Evolutionary conservation across 2,329 filamentous ascomycete species (phyloP).

Genomic region (Sarocladium brachiariae): DNA sequence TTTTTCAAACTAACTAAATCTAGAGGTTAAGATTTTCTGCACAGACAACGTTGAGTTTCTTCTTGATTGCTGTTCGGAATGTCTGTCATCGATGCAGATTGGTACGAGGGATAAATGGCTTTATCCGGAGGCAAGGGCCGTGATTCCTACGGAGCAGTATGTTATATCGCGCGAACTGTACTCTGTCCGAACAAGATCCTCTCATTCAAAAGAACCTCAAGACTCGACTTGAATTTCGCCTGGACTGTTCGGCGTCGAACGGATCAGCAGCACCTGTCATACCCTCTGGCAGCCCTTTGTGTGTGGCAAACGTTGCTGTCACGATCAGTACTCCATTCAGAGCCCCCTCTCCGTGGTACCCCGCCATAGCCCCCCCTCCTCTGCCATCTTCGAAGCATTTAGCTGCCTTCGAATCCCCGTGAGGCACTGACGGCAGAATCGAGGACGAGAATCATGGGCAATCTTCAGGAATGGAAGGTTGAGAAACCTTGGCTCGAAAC

Average conservation of each 20-base stretch:
- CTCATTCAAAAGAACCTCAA: slow-evolving; percentile 2
- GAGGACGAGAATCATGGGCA: slow-evolving; percentile 23
- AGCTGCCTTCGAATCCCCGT: not conserved
- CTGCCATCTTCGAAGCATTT: not conserved
- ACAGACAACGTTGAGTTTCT: no score
- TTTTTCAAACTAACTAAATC: no score
- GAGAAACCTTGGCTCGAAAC: slow-evolving; percentile 49
- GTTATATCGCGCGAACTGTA: slow-evolving; percentile 3
- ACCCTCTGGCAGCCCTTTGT: not conserved
- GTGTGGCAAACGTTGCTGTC: not conserved
- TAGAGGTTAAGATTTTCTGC: no score
- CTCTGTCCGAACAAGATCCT: not conserved
- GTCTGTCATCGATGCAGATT: not conserved
- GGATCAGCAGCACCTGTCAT: no score
- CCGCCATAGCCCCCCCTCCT: not conserved
- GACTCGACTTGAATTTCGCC: no score
- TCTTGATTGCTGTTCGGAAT: not conserved
- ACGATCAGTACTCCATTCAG: not conserved
- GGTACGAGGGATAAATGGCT: slow-evolving; percentile 2
- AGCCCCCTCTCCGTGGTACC: not conserved
- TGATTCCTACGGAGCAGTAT: not conserved
- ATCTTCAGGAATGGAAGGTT: slow-evolving; percentile 43
- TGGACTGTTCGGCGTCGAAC: no score
- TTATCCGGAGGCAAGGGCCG: slow-evolving; percentile 3
- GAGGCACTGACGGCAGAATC: not conserved